Evolutionary conservation across 1,284 basidiomycete genomes (phyloP).

Genomic region (Boletus nobilissimus): DNA sequence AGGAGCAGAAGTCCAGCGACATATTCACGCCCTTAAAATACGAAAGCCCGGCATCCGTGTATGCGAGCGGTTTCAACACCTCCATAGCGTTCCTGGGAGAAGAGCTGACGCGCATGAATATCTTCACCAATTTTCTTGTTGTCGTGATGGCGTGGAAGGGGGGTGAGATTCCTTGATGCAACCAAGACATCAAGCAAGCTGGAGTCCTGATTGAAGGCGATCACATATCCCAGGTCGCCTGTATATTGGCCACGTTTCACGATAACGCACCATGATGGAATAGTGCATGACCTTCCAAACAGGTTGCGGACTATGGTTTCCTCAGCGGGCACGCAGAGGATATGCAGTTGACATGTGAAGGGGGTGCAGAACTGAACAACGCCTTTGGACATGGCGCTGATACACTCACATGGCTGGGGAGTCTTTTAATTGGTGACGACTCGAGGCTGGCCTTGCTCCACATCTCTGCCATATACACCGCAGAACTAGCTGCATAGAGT

Average conservation of each 20-base stretch:
- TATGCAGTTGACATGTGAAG: not conserved
- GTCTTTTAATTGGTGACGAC: not conserved
- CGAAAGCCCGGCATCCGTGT: not conserved
- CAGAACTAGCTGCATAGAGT: not conserved
- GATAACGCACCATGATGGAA: not conserved
- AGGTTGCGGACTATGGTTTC: no score
- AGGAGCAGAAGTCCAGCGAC: not conserved
- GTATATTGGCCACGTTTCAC: not conserved
- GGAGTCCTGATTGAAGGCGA: not conserved
- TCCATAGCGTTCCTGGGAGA: not conserved
- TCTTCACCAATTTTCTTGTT: not conserved
- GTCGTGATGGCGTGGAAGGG: not conserved
- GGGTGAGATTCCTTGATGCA: not conserved
- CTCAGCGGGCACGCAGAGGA: not conserved
- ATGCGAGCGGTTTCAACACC: not conserved
- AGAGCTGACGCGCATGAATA: not conserved
- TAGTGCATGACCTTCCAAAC: not conserved
- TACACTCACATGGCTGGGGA: not conserved
- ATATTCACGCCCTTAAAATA: not conserved
- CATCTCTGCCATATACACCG: not conserved
- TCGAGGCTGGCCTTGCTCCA: not conserved
- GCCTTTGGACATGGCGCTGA: not conserved
- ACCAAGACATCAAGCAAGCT: not conserved
- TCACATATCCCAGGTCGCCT: not conserved
- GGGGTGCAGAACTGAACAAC: not conserved